A percentile compares a stretch with the other conserved stretches of the same genome.
phyloP scores from a whole-genome alignment of 805 yeast species.

The Zygotorulaspora florentina region DNA sequence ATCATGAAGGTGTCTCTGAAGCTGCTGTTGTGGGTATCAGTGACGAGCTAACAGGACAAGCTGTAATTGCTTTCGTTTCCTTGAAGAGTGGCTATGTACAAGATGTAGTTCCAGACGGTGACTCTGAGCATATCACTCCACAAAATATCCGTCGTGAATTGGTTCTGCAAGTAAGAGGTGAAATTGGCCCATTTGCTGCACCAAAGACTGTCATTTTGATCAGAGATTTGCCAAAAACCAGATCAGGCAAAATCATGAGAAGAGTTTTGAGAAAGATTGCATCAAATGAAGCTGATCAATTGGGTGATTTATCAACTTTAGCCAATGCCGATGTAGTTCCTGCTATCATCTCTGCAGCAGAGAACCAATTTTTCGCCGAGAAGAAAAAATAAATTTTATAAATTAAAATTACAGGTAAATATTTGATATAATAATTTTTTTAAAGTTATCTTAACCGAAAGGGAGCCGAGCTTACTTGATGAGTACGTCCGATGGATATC shows the following conservation, averaged over 20 bases:
- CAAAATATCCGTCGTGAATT: conserved; percentile 52
- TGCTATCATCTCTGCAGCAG: conserved; percentile 66
- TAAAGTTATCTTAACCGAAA: not conserved
- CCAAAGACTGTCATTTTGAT: conserved; percentile 82
- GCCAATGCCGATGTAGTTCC: conserved; percentile 83
- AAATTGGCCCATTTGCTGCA: conserved; percentile 74
- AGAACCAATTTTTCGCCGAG: conserved; percentile 35
- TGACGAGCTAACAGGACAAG: conserved; percentile 97
- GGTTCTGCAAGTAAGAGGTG: conserved; percentile 71
- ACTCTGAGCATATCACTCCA: conserved; percentile 32
- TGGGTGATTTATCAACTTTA: conserved; percentile 89
- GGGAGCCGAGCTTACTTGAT: too few relatives aligned
- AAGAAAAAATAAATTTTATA: conserved; percentile 15
- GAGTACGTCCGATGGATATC: too few relatives aligned
- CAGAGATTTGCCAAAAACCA: conserved; percentile 92
- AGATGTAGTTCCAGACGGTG: conserved; percentile 32
- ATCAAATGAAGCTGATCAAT: conserved; percentile 84
- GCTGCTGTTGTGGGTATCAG: conserved; percentile 94
- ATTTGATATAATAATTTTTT: not conserved
- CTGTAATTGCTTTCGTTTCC: conserved; percentile 91
- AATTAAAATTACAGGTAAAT: not conserved
- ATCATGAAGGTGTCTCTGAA: conserved; percentile 79
- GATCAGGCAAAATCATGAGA: conserved; percentile 98
- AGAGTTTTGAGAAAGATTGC: conserved; percentile 91
- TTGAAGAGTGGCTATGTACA: conserved; percentile 49